Conservation (phyloP, 2,329 filamentous ascomycete species). For the Cryphonectria parasitica region DNA sequence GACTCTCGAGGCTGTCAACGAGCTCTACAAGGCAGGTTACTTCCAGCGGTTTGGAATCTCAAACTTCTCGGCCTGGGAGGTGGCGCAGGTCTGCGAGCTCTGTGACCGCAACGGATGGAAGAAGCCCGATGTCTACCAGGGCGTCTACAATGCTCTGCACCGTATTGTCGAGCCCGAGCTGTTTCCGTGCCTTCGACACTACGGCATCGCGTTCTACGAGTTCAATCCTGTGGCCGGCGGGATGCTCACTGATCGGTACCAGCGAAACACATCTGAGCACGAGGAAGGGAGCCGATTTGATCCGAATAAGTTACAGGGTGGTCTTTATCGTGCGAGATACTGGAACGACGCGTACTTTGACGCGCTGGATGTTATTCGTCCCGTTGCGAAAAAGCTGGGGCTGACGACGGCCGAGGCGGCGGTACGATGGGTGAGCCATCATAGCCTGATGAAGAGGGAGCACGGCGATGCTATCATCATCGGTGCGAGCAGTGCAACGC, state of each 20-base stretch:
- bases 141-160: slow-evolving; percentile 35
- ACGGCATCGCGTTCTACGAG: slow-evolving; percentile 46
- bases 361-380: slow-evolving; percentile 64
- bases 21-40: slow-evolving; percentile 48
- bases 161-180: slow-evolving; percentile 46
- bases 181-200: slow-evolving; percentile 46
- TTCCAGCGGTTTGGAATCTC: slow-evolving; percentile 50
- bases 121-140: slow-evolving; percentile 51
- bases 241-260: slow-evolving; percentile 47
- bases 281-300: slow-evolving; percentile 44
- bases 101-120: slow-evolving; percentile 46
- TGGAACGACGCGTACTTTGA: slow-evolving; percentile 60
- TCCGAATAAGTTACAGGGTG: slow-evolving; percentile 44
- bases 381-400: slow-evolving; percentile 62
- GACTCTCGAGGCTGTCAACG: slow-evolving; percentile 51
- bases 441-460: slow-evolving; percentile 54
- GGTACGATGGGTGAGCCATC: slow-evolving; percentile 67
- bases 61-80: slow-evolving; percentile 52
- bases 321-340: slow-evolving; percentile 60
- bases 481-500: slow-evolving; percentile 49
- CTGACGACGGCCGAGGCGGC: slow-evolving; percentile 67
- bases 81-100: slow-evolving; percentile 51
- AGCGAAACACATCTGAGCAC: slow-evolving; percentile 34
- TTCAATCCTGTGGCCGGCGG: slow-evolving; percentile 51
- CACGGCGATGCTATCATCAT: slow-evolving; percentile 51